Evolutionary conservation across 2,329 filamentous ascomycete species (phyloP), one percentile per base, ranked within the genome.

Genomic region (Paramyrothecium sp.): DNA sequence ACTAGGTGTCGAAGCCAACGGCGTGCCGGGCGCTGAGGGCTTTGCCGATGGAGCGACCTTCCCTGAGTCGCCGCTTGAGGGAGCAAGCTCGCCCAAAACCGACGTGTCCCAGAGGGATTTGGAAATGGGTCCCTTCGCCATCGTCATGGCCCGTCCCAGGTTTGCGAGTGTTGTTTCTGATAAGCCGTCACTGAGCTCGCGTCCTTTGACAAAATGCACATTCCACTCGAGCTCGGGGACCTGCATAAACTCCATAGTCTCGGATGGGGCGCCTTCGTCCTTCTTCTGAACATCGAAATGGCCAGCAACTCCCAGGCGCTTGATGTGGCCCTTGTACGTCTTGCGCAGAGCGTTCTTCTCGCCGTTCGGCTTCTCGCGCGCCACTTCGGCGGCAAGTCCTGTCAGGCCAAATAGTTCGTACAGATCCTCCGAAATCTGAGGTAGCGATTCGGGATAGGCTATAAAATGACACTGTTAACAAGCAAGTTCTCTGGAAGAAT

Each of bases 271-370:
- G 41, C 79, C 75, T 20, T 77, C 73, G 47, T 85, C 82, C 64
- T 83, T 82, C 73, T 85, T 86, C 54, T 71, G 69, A 17, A 74
- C 73, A 63, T 88, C 85, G 63, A 87, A 89, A 58, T 85, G 81
- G 11, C 86, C 86, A 54, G 80, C 81, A 23, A 89, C 77, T 38
- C 83, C 84, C 33, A 88, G 73, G 50, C 80, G 81, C 75, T 88
- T 88, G 69, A 89, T 85, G 62, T 88, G 84, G 54, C 85, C 85
- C 71, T 89, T 89, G 75, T 88, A 89, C 17, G 85, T 88, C 69
- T 88, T 88, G 23, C 86, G 81, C 52, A 89, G 76, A 61, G 82
- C 83, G 66, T 88, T 88, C 77, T 88, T 88, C 69, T 87, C 83
- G 62, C 86, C 86, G 68, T 86, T 86, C 16, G 85, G 83, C 67